These are phyloP conservation scores for Tripterygium wilfordii DNA, from an alignment of 177 flowering plant genomes.

Conservation along the genomic window DNA sequence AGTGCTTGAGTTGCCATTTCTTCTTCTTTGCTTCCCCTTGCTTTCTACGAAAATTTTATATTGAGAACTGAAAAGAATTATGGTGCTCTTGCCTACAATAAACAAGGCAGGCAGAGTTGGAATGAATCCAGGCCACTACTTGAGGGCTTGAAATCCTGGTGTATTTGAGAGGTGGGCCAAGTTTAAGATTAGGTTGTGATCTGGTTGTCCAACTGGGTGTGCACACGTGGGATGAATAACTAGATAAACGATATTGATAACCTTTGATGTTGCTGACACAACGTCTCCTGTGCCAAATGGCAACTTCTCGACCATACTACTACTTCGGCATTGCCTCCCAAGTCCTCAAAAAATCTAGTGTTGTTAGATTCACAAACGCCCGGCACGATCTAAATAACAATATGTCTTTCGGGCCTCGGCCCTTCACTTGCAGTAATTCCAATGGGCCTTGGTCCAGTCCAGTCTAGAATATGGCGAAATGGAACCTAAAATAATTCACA, in stretches of 20 bases:
- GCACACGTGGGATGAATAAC: conserved; percentile 1
- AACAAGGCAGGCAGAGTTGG: background rate
- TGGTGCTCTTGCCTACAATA: too few relatives aligned
- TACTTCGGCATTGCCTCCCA: background rate
- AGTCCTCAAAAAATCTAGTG: background rate
- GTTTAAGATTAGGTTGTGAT: conserved; percentile 1
- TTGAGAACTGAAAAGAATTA: background rate
- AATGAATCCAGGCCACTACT: background rate
- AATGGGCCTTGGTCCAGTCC: too few relatives aligned
- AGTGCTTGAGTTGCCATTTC: background rate
- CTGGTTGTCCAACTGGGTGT: conserved; percentile 1
- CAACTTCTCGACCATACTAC: background rate
- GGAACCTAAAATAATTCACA: too few relatives aligned
- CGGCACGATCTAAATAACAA: too few relatives aligned
- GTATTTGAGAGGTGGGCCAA: background rate
- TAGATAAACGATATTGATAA: background rate
- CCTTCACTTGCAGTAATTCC: too few relatives aligned
- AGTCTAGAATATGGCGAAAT: too few relatives aligned
- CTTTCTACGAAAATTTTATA: too few relatives aligned
- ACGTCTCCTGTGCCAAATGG: background rate
- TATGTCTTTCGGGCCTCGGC: too few relatives aligned
- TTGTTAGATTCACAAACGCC: too few relatives aligned
- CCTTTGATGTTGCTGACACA: background rate
- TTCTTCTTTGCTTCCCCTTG: background rate
- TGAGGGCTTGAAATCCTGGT: conserved; percentile 3